A percentile compares a stretch with the other conserved stretches of the same genome.
Conservation (phyloP, 2,329 filamentous ascomycete genomes). For the Fusarium heterosporum region DNA sequence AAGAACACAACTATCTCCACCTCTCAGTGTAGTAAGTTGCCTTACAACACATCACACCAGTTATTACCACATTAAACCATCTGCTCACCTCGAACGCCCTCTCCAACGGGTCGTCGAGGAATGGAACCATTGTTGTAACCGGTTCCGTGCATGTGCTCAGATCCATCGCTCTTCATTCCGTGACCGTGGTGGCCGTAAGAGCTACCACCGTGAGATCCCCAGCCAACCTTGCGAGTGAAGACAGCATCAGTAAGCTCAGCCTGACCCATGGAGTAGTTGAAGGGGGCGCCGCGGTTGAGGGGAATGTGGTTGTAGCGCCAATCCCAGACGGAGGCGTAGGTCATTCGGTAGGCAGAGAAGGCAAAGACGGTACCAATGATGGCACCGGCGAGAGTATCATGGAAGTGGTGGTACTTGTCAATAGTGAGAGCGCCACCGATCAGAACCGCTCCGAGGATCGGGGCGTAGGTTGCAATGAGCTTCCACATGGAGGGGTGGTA, state of each 20-base stretch:
- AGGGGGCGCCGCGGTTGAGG: slow-evolving; percentile 67
- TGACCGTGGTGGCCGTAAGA: slow-evolving; percentile 1
- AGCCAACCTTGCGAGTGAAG: slow-evolving; percentile 70
- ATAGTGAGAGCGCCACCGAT: slow-evolving; percentile 78
- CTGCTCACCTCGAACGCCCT: slow-evolving; percentile 20
- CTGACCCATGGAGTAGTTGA: slow-evolving; percentile 59
- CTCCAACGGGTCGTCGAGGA: slow-evolving; percentile 34
- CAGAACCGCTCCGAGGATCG: slow-evolving; percentile 73
- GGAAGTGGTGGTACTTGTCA: slow-evolving; percentile 81
- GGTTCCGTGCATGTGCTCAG: slow-evolving; percentile 28
- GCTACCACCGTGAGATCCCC: slow-evolving; percentile 57
- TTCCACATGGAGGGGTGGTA: slow-evolving; percentile 82
- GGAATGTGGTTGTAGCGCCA: slow-evolving; percentile 75
- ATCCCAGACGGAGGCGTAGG: slow-evolving; percentile 75
- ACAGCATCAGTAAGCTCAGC: slow-evolving; percentile 64
- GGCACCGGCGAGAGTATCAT: slow-evolving; percentile 75
- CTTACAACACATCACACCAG: too few relatives aligned
- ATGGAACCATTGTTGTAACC: slow-evolving; percentile 27
- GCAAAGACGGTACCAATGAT: slow-evolving; percentile 74
- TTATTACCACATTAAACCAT: slow-evolving; percentile 26
- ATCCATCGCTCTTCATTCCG: slow-evolving; percentile 31
- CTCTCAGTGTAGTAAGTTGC: not conserved
- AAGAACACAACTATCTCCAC: not conserved
- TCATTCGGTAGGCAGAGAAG: slow-evolving; percentile 74
- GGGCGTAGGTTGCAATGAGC: slow-evolving; percentile 71